These are phyloP conservation scores for Botrytis fragariae DNA, from an alignment of 2,329 filamentous ascomycete genomes.

Conservation along the genomic window DNA sequence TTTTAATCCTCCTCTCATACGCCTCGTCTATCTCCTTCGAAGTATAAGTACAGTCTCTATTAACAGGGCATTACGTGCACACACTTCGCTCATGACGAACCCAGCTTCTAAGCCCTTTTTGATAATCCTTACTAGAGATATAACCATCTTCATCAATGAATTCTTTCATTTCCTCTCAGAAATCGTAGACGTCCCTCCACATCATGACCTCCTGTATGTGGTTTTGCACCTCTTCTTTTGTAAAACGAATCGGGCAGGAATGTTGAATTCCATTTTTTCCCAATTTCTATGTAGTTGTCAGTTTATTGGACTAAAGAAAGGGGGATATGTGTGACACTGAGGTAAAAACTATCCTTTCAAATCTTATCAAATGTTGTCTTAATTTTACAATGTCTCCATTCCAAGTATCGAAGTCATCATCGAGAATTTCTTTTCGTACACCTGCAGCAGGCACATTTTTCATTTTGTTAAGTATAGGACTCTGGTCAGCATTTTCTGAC, in stretches of 20 bases:
- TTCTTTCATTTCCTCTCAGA: too few relatives aligned
- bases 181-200: too few relatives aligned
- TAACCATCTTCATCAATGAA: too few relatives aligned
- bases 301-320: background rate
- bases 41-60: too few relatives aligned
- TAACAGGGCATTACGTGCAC: too few relatives aligned
- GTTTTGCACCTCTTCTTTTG: slow-evolving; percentile 20
- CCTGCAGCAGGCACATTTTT: too few relatives aligned
- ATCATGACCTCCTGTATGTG: too few relatives aligned
- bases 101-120: too few relatives aligned
- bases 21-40: too few relatives aligned
- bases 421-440: background rate
- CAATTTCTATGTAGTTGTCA: background rate
- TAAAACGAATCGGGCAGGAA: background rate
- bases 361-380: background rate
- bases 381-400: background rate
- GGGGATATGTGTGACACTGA: background rate
- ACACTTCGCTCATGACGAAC: too few relatives aligned
- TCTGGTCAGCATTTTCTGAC: background rate
- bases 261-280: background rate
- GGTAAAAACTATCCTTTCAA: background rate
- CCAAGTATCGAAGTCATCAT: background rate
- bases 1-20: too few relatives aligned
- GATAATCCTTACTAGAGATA: too few relatives aligned
- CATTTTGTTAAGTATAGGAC: background rate